Evolutionary conservation across 139 green algal species (phyloP), one percentile per base, ranked within the genome.

Genomic region (Volvox africanus): DNA sequence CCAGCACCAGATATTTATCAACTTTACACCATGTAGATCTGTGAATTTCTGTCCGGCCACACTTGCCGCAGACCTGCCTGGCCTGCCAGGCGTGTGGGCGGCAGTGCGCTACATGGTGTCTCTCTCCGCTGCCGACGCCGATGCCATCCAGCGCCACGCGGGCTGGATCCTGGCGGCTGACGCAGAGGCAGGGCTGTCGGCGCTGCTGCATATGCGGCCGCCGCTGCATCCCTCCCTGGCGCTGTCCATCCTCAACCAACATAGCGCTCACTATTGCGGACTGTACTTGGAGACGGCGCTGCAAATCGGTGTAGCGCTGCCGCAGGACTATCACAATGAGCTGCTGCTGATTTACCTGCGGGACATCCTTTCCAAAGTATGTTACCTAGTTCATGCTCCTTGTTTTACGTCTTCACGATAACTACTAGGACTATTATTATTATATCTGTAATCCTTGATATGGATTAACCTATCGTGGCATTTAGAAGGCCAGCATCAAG

Each of bases 71-170:
- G 96, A 98, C 86, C 93, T 99, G 80, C 69, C 88, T 3, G 97
- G 97, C 30, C 92, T 97, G 80, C 96, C 96, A 36, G 97, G 97
- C 19, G 97, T 98, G 75, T 99, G 97, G 97, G 96, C 97, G 16
- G 97, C 96, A 6, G 96, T 98, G 62, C 91, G 94, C 80, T 98
- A 97, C 89, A 86, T 98, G 32, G 94, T 95, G 20, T 90, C 89
- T 16, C 80, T 95, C 32, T 92, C 82, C n/a, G 76, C 80, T 13
- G 80, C 90, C 28, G 33, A 94, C 32, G 75, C 75, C 18, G 30
- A 68, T 32, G 44, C 88, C 78, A 93, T 93, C 44, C 16, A 35
- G n/a, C 71, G 71, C 44, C 87, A 98, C 89, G 93, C 94, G 26
- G 93, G 91, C 78, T 99, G 97, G 97, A 97, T 99, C 61, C 87